A percentile compares a stretch with the other conserved stretches of the same genome.
Conservation (phyloP, 2,329 filamentous ascomycete genomes). For the Fusarium keratoplasticum region DNA sequence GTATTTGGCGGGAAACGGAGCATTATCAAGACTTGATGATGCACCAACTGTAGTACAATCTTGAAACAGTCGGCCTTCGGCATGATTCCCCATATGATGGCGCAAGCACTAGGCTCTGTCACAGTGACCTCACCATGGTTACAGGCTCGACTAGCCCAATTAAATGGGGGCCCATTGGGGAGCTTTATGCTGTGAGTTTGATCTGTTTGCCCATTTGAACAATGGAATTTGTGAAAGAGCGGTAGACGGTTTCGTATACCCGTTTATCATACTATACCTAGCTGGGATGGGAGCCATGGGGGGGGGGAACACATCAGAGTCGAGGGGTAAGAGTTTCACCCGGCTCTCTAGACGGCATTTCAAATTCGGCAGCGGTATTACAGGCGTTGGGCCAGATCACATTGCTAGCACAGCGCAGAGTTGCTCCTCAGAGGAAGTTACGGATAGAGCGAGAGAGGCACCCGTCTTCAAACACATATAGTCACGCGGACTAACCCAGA, state of each 20-base stretch:
- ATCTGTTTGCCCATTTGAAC: too few relatives aligned
- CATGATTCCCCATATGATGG: background rate
- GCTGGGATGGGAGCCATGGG: background rate
- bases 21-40: background rate
- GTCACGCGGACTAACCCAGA: background rate
- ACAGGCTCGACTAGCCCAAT: background rate
- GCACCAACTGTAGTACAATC: background rate
- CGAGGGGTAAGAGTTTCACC: background rate
- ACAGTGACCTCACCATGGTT: background rate
- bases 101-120: background rate
- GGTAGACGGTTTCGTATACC: background rate
- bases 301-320: background rate
- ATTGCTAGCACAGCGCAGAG: background rate
- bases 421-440: background rate
- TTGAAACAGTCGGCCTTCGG: background rate
- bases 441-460: background rate
- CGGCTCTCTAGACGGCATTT: background rate
- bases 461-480: background rate
- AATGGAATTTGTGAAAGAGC: background rate
- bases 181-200: background rate
- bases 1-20: background rate
- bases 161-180: background rate
- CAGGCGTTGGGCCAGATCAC: background rate
- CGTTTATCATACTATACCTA: background rate
- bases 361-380: background rate